Evolutionary conservation across 768 basidiomycete species (phyloP).

Genomic region (Pluteus cervinus): DNA sequence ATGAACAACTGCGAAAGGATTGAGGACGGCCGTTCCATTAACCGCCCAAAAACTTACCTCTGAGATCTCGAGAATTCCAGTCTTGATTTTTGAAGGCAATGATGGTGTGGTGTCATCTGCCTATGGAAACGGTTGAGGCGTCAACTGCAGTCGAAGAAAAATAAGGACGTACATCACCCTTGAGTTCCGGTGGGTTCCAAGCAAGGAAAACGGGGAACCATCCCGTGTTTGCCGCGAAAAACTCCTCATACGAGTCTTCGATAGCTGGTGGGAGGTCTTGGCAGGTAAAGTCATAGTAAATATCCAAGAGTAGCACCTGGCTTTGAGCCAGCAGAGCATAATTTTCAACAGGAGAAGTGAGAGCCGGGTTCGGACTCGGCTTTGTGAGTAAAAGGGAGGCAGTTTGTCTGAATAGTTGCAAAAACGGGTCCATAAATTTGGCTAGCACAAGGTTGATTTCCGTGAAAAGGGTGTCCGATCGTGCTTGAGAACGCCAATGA

Average conservation of each 20-base stretch:
- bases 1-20: constrained; percentile 54
- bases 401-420: constrained; percentile 73
- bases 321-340: constrained; percentile 58
- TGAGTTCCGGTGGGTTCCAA: constrained; percentile 70
- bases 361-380: constrained; percentile 26
- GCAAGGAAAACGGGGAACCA: constrained; percentile 77
- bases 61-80: constrained; percentile 83
- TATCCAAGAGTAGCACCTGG: constrained; percentile 73
- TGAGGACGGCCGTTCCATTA: not conserved
- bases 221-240: constrained; percentile 66
- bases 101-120: constrained; percentile 80
- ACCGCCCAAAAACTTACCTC: constrained; percentile 47
- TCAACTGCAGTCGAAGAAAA: not conserved
- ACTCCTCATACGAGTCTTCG: constrained; percentile 80
- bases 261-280: constrained; percentile 94
- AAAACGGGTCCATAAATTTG: constrained; percentile 80
- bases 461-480: constrained; percentile 79
- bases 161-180: constrained; percentile 54
- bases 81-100: constrained; percentile 85
- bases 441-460: constrained; percentile 89
- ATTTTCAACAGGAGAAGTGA: constrained; percentile 30
- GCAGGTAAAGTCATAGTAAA: constrained; percentile 91
- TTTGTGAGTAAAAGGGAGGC: constrained; percentile 43
- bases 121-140: constrained; percentile 27
- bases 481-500: constrained; percentile 87